A percentile compares a stretch with the other conserved stretches of the same genome.
These are phyloP conservation scores for Candida maris DNA, from an alignment of 805 yeast species.

Conservation along the genomic window DNA sequence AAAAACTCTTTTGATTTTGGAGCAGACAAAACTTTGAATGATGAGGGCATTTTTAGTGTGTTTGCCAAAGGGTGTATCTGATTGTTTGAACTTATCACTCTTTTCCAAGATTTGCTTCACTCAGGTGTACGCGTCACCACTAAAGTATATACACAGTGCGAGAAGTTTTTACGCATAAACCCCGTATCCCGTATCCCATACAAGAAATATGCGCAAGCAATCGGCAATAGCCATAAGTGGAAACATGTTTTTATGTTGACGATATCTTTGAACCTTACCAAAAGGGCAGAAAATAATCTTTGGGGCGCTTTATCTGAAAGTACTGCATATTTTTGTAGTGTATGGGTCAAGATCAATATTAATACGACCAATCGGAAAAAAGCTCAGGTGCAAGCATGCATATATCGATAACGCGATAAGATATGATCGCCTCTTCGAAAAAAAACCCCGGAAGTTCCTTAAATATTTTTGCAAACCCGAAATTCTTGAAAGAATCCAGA, in stretches of 20 bases:
- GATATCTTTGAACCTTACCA: not conserved
- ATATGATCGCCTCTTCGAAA: not conserved
- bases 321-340: not conserved
- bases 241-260: too few species aligned
- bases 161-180: not conserved
- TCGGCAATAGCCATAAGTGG: not conserved
- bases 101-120: too few species aligned
- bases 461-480: not conserved
- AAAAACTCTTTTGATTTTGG: slow-evolving; percentile 15
- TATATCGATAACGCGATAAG: not conserved
- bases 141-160: not conserved
- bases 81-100: too few species aligned
- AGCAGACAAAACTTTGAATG: slow-evolving; percentile 10
- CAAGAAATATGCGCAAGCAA: not conserved
- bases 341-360: too few species aligned
- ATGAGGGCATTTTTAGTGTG: not conserved
- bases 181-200: not conserved
- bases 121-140: not conserved
- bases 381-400: too few species aligned
- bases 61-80: not conserved
- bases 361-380: too few species aligned
- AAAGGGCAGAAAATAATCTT: not conserved
- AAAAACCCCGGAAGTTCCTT: not conserved
- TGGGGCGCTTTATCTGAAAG: not conserved
- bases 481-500: too few species aligned